Evolutionary conservation across 1,284 basidiomycete species (phyloP), one percentile per base, ranked within the genome.

Genomic region (Sporisorium iseilematis-ciliati): DNA sequence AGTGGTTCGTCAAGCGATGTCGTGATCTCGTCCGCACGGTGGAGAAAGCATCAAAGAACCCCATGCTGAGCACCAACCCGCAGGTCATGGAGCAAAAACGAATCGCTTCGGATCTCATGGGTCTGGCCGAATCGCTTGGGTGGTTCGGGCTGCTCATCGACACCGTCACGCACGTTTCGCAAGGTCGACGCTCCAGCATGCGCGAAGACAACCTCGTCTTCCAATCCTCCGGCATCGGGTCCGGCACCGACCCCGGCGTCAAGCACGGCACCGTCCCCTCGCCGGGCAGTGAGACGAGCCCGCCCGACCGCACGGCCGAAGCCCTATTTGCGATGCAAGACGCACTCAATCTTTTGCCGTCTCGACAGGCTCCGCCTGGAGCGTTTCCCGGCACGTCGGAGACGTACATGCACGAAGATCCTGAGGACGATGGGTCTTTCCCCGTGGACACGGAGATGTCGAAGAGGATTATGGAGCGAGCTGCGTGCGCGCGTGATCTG

Each of bases 91-190:
- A 59, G 57, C 75, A 77, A 42, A 38, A 43, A 14, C 56, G 66
- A 0, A 61, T 77, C 38, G 75, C 75, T 0, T n/a, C 51, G 7
- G 70, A 77, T 50, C 54, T 77, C 14, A 73, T 70, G 66, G 75
- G 75, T 4, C 48, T 77, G 7, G 75, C 75, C 10, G 75, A 77
- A 18, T 69, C 70, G 14, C 42, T 77, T 3, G 75, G 75, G 18
- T 77, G 75, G 75, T 77, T 77, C 21, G 75, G 75, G 2, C 35
- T 77, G 38, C 25, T 77, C 38, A 73, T 77, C 54, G 75, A 77
- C 31, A 77, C 75, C 1, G 75, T 77, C 2, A 68, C 75, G 20
- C 66, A 69, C 42, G 75, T 77, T 3, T 66, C 63, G 3, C 70
- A 72, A 20, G 63, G 66, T 3, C 62, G 75, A n/a, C 57, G 66